phyloP scores from a whole-genome alignment of 2,329 filamentous ascomycete species.

The Trichophyton equinum region DNA sequence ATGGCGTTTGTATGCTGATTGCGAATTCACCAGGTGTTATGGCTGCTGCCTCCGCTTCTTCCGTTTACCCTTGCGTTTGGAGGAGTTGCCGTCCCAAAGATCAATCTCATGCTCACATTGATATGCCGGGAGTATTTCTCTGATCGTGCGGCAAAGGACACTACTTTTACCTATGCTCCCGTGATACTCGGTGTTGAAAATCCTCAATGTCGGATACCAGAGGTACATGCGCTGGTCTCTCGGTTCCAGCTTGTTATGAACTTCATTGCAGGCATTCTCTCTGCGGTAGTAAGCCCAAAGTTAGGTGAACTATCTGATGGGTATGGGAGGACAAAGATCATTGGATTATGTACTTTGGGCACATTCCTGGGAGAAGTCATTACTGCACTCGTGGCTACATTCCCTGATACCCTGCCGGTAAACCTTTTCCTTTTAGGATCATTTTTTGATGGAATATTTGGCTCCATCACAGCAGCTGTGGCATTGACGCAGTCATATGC shows the following conservation, averaged over 20 bases:
- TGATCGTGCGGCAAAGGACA: slow-evolving; percentile 49
- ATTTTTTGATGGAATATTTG: slow-evolving; percentile 68
- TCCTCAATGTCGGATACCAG: slow-evolving; percentile 64
- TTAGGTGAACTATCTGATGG: slow-evolving; percentile 78
- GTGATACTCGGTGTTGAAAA: slow-evolving; percentile 58
- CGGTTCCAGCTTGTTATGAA: slow-evolving; percentile 66
- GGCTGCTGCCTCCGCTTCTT: slow-evolving; percentile 69
- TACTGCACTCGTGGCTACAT: slow-evolving; percentile 65
- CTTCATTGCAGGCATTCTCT: slow-evolving; percentile 61
- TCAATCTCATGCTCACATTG: slow-evolving; percentile 73
- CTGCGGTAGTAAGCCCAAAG: slow-evolving; percentile 69
- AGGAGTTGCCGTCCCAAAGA: slow-evolving; percentile 69
- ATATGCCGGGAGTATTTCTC: slow-evolving; percentile 74
- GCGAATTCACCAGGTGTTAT: slow-evolving; percentile 50
- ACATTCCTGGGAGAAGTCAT: slow-evolving; percentile 61
- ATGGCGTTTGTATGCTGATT: not conserved
- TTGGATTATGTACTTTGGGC: slow-evolving; percentile 63
- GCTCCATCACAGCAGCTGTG: slow-evolving; percentile 77
- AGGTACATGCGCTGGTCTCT: slow-evolving; percentile 64
- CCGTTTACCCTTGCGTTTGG: slow-evolving; percentile 79
- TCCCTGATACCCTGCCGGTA: slow-evolving; percentile 59
- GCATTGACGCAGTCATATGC: slow-evolving; percentile 74
- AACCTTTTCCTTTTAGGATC: slow-evolving; percentile 67
- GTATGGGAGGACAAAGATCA: slow-evolving; percentile 63
- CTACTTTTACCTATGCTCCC: slow-evolving; percentile 48